Base-by-base conservation (phyloP, 176 grass and related monocot genomes). In the Miscanthus lutarioriparius region DNA sequence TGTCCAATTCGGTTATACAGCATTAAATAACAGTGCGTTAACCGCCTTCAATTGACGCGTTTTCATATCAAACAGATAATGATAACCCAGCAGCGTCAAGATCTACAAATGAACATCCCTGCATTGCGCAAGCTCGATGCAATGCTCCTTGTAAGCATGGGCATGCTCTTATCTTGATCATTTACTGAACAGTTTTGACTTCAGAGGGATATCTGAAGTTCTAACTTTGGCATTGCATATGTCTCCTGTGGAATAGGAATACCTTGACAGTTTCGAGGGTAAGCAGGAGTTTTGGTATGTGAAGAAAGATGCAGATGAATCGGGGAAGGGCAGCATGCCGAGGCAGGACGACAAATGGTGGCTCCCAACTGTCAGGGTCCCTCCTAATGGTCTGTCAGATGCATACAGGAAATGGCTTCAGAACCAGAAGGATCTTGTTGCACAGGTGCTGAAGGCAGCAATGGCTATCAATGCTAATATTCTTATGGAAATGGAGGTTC, bases 31-130 rank as follows among this genome's bases (percentile, higher is more conserved):
- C 30, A 16, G 8, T 27, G 19, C 12, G 2, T 65, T 27, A 19
- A 38, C 45, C 36, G 30, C 61, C 61, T 22, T 68, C 6, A 38
- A 81, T 40, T 43, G 12, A 75, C 33, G 10, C 3, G 12, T 38
- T 35, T 56, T 23, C 61, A 2, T 72, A 73, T 35, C 49, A 39
- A 79, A 37, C 72, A 95, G 92, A 86, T 98, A 48, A 98, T 98
- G 96, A 72, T 87, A 65, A 98, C 91, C 58, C 89, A 95, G 72
- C 96, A 98, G 74, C 87, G 93, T 39, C 87, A 70, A 72, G 96
- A 98, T 85, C 81, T 98, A 27, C 96, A 90, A 58, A 88, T 98
- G 87, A 95, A 92, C 79, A 84, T 98, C 73, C 96, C 96, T 48
- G 96, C 93, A 17, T 56, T 95, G 80, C 78, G 93, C 58, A 93